Percentiles rank a stretch among this genome's conserved stretches.
Conservation (phyloP, 805 yeast species). For the Candida odintsovae region DNA sequence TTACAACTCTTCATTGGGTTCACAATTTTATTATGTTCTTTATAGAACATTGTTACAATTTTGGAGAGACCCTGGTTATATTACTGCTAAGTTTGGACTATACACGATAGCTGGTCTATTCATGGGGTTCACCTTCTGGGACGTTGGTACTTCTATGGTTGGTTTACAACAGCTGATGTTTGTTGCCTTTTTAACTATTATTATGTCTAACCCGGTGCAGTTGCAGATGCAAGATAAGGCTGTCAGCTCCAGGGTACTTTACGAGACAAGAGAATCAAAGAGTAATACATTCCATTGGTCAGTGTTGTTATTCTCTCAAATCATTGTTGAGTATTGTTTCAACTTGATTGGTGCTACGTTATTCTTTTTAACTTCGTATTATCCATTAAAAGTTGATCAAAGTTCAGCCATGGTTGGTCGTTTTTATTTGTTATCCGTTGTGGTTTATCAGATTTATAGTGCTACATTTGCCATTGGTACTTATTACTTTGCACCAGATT, state of each 20-base stretch:
- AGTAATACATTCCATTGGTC: conserved; percentile 76
- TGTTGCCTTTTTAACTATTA: conserved; percentile 51
- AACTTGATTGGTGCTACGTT: conserved; percentile 43
- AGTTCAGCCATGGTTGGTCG: conserved; percentile 49
- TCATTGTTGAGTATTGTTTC: conserved; percentile 57
- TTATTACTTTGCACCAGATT: conserved; percentile 53
- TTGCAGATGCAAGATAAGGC: conserved; percentile 56
- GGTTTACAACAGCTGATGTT: conserved; percentile 59
- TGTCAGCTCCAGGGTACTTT: conserved; percentile 51
- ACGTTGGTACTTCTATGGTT: conserved; percentile 42
- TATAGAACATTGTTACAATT: conserved; percentile 37
- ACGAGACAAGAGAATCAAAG: conserved; percentile 64
- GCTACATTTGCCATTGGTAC: conserved; percentile 53
- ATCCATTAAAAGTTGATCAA: conserved; percentile 38
- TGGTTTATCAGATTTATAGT: conserved; percentile 44
- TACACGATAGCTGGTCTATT: conserved; percentile 51
- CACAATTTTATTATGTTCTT: conserved; percentile 37
- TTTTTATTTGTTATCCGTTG: conserved; percentile 42
- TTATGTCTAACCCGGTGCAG: conserved; percentile 42
- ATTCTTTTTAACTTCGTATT: conserved; percentile 48
- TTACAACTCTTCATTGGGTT: conserved; percentile 37
- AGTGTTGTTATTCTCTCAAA: conserved; percentile 46
- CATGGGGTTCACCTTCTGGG: conserved; percentile 69
- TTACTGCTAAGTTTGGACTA: conserved; percentile 51
- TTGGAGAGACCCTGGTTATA: conserved; percentile 58